phyloP scores from a whole-genome alignment of 768 basidiomycete species.

The Cystofilobasidium macerans region DNA sequence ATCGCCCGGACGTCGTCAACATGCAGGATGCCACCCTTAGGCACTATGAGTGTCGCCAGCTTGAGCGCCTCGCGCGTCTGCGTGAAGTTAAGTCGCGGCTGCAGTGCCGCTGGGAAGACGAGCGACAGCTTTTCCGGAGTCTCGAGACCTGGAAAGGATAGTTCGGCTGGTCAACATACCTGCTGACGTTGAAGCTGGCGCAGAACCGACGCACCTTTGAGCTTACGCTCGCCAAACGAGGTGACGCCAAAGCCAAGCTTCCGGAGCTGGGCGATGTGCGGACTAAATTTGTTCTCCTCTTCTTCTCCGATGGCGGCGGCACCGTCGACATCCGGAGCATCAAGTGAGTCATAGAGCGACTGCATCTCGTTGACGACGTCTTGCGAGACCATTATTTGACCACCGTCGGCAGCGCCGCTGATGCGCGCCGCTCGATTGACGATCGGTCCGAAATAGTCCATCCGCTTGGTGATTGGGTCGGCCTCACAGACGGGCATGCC shows the following conservation, averaged over 20 bases:
- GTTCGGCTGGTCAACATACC: not conserved
- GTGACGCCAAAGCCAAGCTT: constrained; percentile 59
- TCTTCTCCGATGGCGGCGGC: constrained; percentile 45
- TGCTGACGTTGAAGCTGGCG: not conserved
- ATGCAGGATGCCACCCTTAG: constrained; percentile 34
- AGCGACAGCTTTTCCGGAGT: constrained; percentile 68
- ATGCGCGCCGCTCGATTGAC: constrained; percentile 88
- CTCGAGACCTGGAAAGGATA: constrained; percentile 18
- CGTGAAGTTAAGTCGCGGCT: constrained; percentile 54
- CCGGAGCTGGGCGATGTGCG: constrained; percentile 59
- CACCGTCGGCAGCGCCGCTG: constrained; percentile 68
- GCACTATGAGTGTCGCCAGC: constrained; percentile 32
- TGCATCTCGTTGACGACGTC: constrained; percentile 53
- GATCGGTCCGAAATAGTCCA: constrained; percentile 97
- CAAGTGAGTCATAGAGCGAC: constrained; percentile 54
- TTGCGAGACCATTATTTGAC: constrained; percentile 82
- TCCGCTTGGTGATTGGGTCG: constrained; percentile 80
- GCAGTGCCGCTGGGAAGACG: constrained; percentile 65
- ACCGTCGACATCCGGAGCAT: constrained; percentile 43
- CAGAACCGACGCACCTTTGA: constrained; percentile 58
- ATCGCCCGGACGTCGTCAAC: constrained; percentile 64
- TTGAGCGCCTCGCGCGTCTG: constrained; percentile 12
- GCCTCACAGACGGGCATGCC: constrained; percentile 79
- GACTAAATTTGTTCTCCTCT: constrained; percentile 23
- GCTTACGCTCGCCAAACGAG: constrained; percentile 75